These are phyloP conservation scores for Trichoderma breve DNA, from an alignment of 2,329 filamentous ascomycete genomes.

Conservation along the genomic window DNA sequence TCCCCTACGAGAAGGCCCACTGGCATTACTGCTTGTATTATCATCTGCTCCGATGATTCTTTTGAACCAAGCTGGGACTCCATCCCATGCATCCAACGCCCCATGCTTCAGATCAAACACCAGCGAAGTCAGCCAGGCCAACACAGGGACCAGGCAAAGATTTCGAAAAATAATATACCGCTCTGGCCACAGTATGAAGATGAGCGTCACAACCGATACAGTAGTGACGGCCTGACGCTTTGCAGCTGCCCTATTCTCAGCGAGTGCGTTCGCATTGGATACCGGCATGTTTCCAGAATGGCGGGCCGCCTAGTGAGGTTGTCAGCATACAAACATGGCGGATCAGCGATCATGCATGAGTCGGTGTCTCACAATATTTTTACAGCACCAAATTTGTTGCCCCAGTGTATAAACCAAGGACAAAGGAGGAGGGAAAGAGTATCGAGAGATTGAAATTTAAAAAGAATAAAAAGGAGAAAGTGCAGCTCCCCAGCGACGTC, in stretches of 20 bases:
- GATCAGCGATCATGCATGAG: neutral
- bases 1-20: neutral
- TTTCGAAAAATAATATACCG: constrained; percentile 6
- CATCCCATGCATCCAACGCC: constrained; percentile 9
- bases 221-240: constrained; percentile 15
- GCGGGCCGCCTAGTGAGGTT: neutral
- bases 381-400: neutral
- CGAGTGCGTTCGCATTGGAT: neutral
- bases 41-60: constrained; percentile 12
- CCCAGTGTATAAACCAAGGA: neutral
- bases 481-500: neutral
- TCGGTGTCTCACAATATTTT: neutral
- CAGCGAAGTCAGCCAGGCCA: constrained; percentile 6
- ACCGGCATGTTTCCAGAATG: neutral
- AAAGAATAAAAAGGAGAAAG: neutral
- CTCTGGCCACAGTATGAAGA: constrained; percentile 13
- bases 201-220: constrained; percentile 1
- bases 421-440: neutral
- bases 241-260: neutral
- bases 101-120: constrained; percentile 9
- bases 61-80: constrained; percentile 10
- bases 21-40: neutral
- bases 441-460: neutral
- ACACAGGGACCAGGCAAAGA: constrained; percentile 4
- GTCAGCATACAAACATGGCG: neutral